A percentile compares a stretch with the other conserved stretches of the same genome.
These are phyloP conservation scores for Cadophora gregata DNA, from an alignment of 2,329 filamentous ascomycete genomes.

Conservation along the genomic window DNA sequence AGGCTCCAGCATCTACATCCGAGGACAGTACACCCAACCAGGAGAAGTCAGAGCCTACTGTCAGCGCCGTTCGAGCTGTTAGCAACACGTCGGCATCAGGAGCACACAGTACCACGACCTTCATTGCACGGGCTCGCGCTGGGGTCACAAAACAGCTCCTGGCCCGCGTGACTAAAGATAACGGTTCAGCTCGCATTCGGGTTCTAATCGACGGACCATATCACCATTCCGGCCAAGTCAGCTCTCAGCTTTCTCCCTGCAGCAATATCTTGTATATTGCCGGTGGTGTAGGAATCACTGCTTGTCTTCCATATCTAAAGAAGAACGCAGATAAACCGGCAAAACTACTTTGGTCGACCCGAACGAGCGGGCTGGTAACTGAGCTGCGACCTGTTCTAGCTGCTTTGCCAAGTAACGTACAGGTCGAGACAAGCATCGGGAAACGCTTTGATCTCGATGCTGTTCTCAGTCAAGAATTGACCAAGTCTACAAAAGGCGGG, in stretches of 20 bases:
- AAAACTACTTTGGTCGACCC: slow-evolving; percentile 4
- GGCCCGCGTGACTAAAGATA: neutral
- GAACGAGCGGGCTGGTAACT: neutral
- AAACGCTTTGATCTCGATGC: neutral
- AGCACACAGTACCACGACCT: neutral
- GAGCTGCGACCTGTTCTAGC: neutral
- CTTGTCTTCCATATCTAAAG: neutral
- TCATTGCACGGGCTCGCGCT: neutral
- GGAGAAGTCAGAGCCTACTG: neutral
- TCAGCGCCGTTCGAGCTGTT: neutral
- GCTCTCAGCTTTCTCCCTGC: slow-evolving; percentile 1
- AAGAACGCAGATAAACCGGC: neutral
- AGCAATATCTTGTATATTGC: neutral
- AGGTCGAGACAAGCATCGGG: neutral
- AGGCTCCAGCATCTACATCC: neutral
- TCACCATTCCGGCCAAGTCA: slow-evolving; percentile 4
- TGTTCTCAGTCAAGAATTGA: slow-evolving; percentile 5
- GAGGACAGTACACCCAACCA: neutral
- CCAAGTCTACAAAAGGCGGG: neutral
- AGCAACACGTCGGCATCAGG: neutral
- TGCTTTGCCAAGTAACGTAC: neutral
- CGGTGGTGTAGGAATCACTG: slow-evolving; percentile 13
- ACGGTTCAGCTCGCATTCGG: slow-evolving; percentile 3
- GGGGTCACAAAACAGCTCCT: neutral
- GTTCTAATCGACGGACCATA: slow-evolving; percentile 14